Evolutionary conservation across 148 eudicot species (phyloP), one percentile per base, ranked within the genome.

Genomic region (Heliamphora exappendiculata): DNA sequence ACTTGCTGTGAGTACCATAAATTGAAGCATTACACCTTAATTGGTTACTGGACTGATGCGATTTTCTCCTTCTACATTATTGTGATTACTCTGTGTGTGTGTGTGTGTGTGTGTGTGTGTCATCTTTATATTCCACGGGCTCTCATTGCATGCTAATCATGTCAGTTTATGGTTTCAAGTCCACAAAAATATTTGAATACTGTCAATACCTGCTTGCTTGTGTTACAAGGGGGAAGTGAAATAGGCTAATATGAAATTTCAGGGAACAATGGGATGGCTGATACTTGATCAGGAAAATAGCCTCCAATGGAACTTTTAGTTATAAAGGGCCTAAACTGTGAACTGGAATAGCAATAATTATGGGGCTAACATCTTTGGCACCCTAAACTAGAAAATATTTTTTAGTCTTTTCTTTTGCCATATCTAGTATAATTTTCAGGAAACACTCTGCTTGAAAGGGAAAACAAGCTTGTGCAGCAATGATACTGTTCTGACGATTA

Each of bases 1-100:
- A 79, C 89, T 95, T 73, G 98, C 91, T 55, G 98, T 92, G 70
- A 95, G 96, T 92, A 33, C 44, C 63, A 17, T 78, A 47, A 55
- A 49, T 74, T 75, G 6, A 47, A 53, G 4, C 20, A 24, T 65
- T 51, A 28, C 65, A 36, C 28, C 57, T 75, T 60, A 50, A 59
- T 58, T 67, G 69, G 17, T 81, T 0, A 24, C n/a, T 77, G 42
- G 47, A 39, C 49, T 50, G 16, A 34, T 63, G 22, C 4, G 33
- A 37, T 36, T 7, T 22, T 10, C 22, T 66, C 6, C 41, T 24
- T 16, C 28, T 66, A 13, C 11, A 26, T 42, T 66, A 11, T 36
- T 66, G 3, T 66, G 7, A 39, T 39, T 39, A 39, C 50, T 47
- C 50, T n/a, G n/a, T n/a, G n/a, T n/a, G n/a, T 47, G 1, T 45